Evolutionary conservation across 2,329 filamentous ascomycete genomes (phyloP), one percentile per base, ranked within the genome.

Genomic region (Stenocarpella maydis): DNA sequence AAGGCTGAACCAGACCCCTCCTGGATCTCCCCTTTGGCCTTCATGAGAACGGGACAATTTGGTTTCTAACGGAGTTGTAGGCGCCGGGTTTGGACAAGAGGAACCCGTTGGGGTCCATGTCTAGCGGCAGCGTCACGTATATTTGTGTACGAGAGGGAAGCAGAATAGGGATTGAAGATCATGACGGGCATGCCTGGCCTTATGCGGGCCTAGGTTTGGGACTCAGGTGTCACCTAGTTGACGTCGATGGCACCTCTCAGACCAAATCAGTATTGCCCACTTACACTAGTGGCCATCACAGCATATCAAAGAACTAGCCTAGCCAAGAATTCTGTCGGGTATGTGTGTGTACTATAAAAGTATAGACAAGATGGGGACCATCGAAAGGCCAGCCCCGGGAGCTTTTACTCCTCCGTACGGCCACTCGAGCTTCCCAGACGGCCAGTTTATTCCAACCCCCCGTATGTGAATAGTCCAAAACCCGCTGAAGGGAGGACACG

Each of bases 311-410:
- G 2, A 3, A 47, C 7, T 24, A 47, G 9, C 12, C 19, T 17
- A 61, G 26, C n/a, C 0, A 61, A 17, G 6, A 24, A 47, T 9
- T 24, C 7, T 37, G 58, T 61, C 28, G 4, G 39, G 17, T 60
- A 61, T 61, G 58, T 61, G 55, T 26, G 14, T 61, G 41, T 61
- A 61, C 26, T 24, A 45, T 47, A 24, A 61, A 47, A n/a, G 34
- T 61, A 61, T 61, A 61, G 58, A 61, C 58, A 61, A 37, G 8
- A 37, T 10, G 24, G n/a, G 53, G 47, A 47, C 47, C 1, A 24
- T 31, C 41, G 58, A 37, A 34, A 47, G 24, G n/a, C n/a, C n/a
- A 34, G 26, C 58, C 28, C 17, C 12, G 26, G n/a, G 14, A 19
- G 26, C 34, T 19, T 3, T 47, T 28, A 28, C 28, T 21, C n/a